Evolutionary conservation across 179 eudicot genomes (phyloP).

Genomic region (Heliamphora ciliata): DNA sequence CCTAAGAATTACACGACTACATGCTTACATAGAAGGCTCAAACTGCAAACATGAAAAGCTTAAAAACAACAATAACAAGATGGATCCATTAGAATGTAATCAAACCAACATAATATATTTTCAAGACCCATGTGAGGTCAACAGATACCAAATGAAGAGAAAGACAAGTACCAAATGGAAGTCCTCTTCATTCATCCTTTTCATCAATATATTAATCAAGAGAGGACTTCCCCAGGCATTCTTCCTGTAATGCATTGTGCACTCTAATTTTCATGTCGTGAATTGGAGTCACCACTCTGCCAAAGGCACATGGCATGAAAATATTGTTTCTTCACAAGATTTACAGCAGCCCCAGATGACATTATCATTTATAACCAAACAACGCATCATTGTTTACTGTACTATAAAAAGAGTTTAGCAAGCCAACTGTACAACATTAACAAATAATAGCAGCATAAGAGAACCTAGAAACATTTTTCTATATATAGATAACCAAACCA

Average conservation of each 20-base stretch:
- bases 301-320: not conserved
- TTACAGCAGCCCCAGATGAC: not conserved
- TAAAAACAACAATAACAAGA: not conserved
- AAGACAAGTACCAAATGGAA: not conserved
- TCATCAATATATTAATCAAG: not conserved
- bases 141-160: no score
- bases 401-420: not conserved
- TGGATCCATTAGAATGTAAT: not conserved
- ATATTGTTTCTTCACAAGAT: not conserved
- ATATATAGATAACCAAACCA: not conserved
- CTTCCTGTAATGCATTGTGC: not conserved
- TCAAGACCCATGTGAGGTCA: not conserved
- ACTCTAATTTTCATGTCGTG: not conserved
- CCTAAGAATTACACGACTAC: no score
- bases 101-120: not conserved
- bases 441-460: not conserved
- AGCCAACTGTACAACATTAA: not conserved
- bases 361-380: not conserved
- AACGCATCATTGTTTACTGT: not conserved
- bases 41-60: not conserved
- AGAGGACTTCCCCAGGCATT: not conserved
- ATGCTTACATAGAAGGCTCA: no score
- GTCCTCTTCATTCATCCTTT: not conserved
- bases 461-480: not conserved
- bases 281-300: not conserved